Conservation (phyloP, 352 stramenopile species). For the Blastocystis sp. region DNA sequence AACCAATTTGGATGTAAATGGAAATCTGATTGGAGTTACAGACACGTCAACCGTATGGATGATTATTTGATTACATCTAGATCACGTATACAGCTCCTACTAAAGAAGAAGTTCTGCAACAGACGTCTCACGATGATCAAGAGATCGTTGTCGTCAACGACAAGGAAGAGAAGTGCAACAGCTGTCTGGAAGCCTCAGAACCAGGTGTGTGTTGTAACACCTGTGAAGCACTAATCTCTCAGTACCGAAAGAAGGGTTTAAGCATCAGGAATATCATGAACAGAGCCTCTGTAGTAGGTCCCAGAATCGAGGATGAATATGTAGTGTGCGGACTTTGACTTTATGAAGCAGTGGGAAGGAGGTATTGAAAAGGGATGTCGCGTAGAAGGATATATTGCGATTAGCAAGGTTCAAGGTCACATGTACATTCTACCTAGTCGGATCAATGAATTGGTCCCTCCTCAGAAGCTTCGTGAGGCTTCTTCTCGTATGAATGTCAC, state of each 20-base stretch:
- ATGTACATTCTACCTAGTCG: constrained; percentile 18
- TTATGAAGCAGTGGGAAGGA: constrained; percentile 42
- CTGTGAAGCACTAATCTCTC: constrained; percentile 63
- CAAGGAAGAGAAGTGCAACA: neutral
- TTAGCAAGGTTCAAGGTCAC: constrained; percentile 51
- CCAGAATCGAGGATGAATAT: neutral
- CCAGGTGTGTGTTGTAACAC: constrained; percentile 64
- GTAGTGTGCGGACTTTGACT: constrained; percentile 21
- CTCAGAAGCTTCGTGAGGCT: neutral
- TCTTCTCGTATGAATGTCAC: constrained; percentile 31
- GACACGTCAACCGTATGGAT: constrained; percentile 38
- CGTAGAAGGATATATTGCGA: constrained; percentile 6
- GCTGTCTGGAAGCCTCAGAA: neutral
- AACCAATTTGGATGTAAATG: constrained; percentile 55
- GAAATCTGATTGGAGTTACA: constrained; percentile 11
- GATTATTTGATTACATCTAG: neutral
- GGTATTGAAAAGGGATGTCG: constrained; percentile 54
- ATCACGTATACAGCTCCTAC: constrained; percentile 44
- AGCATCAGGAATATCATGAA: constrained; percentile 19
- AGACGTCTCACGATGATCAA: constrained; percentile 1
- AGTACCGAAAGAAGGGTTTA: constrained; percentile 64
- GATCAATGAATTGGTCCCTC: neutral
- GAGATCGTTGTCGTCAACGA: neutral
- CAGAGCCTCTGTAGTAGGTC: neutral
- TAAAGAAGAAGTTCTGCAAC: constrained; percentile 48